These are phyloP conservation scores for Globisporangium cylindrosporum DNA, from an alignment of 352 stramenopile species.

Conservation along the genomic window DNA sequence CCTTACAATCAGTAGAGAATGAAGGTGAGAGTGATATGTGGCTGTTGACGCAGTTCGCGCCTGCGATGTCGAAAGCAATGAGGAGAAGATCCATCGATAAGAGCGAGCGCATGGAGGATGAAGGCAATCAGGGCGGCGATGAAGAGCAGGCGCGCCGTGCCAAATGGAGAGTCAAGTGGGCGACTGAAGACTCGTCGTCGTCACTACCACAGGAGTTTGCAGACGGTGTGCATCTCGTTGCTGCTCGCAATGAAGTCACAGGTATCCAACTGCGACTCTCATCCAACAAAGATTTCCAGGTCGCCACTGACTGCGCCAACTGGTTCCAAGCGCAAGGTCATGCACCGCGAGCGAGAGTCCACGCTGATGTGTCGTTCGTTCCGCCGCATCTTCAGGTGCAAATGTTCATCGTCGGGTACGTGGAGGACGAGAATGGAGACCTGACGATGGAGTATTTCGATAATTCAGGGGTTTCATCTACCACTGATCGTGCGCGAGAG, in stretches of 20 bases:
- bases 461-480: constrained; percentile 26
- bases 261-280: constrained; percentile 52
- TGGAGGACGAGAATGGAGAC: constrained; percentile 59
- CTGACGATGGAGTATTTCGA: constrained; percentile 62
- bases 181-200: constrained; percentile 18
- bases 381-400: constrained; percentile 49
- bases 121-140: constrained; percentile 18
- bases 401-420: constrained; percentile 50
- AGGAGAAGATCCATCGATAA: neutral
- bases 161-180: constrained; percentile 34
- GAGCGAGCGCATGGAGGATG: constrained; percentile 11
- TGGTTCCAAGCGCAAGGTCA: constrained; percentile 60
- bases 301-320: constrained; percentile 52
- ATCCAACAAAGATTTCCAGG: constrained; percentile 51
- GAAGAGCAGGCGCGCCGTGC: neutral
- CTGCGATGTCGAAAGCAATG: constrained; percentile 49
- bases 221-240: constrained; percentile 42
- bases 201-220: constrained; percentile 22
- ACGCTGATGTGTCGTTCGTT: constrained; percentile 51
- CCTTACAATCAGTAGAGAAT: neutral
- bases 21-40: constrained; percentile 27
- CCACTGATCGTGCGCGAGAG: constrained; percentile 24
- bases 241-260: constrained; percentile 51
- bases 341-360: constrained; percentile 49
- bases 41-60: constrained; percentile 46